Conservation (phyloP, 805 yeast species). For the Ogataea zsoltii region DNA sequence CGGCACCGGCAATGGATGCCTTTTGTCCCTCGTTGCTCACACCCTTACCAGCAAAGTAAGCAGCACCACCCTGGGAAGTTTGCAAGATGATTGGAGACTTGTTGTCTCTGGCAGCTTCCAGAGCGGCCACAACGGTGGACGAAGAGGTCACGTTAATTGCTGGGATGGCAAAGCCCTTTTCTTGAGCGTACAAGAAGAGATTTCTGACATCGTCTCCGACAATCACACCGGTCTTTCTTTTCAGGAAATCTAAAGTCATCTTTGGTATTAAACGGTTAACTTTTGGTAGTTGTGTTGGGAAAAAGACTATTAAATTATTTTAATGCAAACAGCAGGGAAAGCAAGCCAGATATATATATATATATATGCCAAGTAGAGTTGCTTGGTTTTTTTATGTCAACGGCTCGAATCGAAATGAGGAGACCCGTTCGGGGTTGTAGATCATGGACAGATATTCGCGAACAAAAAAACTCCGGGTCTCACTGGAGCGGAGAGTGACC, state of each 20-base stretch:
- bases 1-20: conserved; percentile 91
- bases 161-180: conserved; percentile 93
- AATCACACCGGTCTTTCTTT: conserved; percentile 95
- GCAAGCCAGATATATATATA: neutral
- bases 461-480: conserved; percentile 24
- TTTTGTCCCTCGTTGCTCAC: conserved; percentile 88
- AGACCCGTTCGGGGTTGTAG: conserved; percentile 7
- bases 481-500: conserved; percentile 20
- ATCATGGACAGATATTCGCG: conserved; percentile 7
- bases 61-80: conserved; percentile 99
- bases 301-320: neutral
- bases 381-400: conserved; percentile 5
- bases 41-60: conserved; percentile 99
- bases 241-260: conserved; percentile 61
- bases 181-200: conserved; percentile 90
- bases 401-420: conserved; percentile 8
- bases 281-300: neutral
- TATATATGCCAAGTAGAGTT: neutral
- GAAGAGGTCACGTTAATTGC: conserved; percentile 98
- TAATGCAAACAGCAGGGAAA: neutral
- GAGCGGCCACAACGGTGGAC: conserved; percentile 93
- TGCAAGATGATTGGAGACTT: conserved; percentile 95
- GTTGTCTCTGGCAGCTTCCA: conserved; percentile 95
- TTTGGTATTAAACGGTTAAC: neutral
- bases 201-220: conserved; percentile 94